Percentiles rank a stretch among this genome's conserved stretches.
These are phyloP conservation scores for Pseudozyma sp. DNA, from an alignment of 1,284 basidiomycete species.

Conservation along the genomic window DNA sequence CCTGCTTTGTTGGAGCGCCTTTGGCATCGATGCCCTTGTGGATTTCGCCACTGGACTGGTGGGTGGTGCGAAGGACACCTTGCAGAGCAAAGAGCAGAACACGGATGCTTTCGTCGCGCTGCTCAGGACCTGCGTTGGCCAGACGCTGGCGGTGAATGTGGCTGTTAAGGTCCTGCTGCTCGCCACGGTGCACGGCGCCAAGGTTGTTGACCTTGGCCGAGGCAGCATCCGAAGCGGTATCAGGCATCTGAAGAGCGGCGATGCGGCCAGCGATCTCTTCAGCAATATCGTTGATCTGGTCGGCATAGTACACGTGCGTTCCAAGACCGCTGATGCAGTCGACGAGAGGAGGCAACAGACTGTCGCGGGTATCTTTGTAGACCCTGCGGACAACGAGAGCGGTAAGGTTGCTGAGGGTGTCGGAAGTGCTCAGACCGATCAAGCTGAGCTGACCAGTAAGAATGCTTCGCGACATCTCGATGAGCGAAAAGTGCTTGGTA, in stretches of 20 bases:
- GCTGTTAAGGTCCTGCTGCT: slow-evolving; percentile 43
- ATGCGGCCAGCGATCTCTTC: slow-evolving; percentile 85
- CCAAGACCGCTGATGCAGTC: slow-evolving; percentile 85
- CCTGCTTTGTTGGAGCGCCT: background rate
- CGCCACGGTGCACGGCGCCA: slow-evolving; percentile 55
- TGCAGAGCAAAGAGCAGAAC: slow-evolving; percentile 79
- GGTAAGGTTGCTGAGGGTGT: slow-evolving; percentile 76
- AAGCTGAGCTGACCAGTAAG: slow-evolving; percentile 85
- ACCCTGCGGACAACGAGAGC: slow-evolving; percentile 80
- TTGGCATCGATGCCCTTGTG: slow-evolving; percentile 50
- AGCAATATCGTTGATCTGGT: slow-evolving; percentile 93
- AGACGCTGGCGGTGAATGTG: slow-evolving; percentile 59
- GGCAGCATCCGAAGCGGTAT: slow-evolving; percentile 70
- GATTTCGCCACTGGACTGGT: slow-evolving; percentile 71
- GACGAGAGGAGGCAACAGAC: slow-evolving; percentile 79
- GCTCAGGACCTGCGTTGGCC: slow-evolving; percentile 69
- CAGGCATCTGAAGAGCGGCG: slow-evolving; percentile 78
- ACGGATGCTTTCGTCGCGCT: slow-evolving; percentile 77
- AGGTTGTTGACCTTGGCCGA: slow-evolving; percentile 67
- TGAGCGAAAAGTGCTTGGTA: slow-evolving; percentile 77
- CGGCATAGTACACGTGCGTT: slow-evolving; percentile 92
- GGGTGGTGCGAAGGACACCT: slow-evolving; percentile 78
- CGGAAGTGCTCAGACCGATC: slow-evolving; percentile 90
- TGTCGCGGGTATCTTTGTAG: slow-evolving; percentile 72
- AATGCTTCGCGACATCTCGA: slow-evolving; percentile 81